phyloP scores from a whole-genome alignment of 73 alveolate species.

The Tetrahymena thermophila region DNA sequence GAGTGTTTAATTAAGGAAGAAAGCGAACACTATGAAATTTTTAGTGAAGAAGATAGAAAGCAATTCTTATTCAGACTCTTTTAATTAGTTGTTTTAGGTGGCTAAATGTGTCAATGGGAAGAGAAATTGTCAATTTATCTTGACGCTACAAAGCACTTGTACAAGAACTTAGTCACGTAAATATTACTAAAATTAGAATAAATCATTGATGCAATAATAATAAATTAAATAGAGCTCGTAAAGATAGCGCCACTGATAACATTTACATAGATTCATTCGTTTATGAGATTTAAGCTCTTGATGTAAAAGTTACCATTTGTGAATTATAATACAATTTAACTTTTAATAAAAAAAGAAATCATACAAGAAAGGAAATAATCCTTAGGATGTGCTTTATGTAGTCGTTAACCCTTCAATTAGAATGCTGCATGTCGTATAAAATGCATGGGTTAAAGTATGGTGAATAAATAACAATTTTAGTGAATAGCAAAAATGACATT shows the following conservation, averaged over 20 bases:
- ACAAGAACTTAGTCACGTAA: slow-evolving; percentile 20
- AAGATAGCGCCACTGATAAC: slow-evolving; percentile 10
- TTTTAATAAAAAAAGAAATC: neutral
- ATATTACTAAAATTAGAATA: neutral
- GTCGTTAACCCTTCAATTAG: slow-evolving; percentile 14
- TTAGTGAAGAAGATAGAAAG: slow-evolving; percentile 10
- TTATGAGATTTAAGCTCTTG: neutral
- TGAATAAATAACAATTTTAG: neutral
- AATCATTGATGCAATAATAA: neutral
- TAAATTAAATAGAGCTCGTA: neutral
- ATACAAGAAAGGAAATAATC: neutral
- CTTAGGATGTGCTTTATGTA: slow-evolving; percentile 21
- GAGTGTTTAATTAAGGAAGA: slow-evolving; percentile 24
- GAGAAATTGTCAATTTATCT: neutral
- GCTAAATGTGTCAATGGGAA: slow-evolving; percentile 35
- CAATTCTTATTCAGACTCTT: slow-evolving; percentile 24
- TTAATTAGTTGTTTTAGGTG: slow-evolving; percentile 9
- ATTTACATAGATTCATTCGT: slow-evolving; percentile 6
- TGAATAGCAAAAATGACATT: neutral
- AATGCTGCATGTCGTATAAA: slow-evolving; percentile 10
- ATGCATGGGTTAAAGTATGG: slow-evolving; percentile 29
- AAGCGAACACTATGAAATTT: slow-evolving; percentile 27
- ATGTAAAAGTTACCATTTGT: neutral
- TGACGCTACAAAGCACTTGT: neutral
- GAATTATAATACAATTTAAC: neutral